Evolutionary conservation across 768 basidiomycete species (phyloP).

Genomic region (Clitopilus passeckerianus): DNA sequence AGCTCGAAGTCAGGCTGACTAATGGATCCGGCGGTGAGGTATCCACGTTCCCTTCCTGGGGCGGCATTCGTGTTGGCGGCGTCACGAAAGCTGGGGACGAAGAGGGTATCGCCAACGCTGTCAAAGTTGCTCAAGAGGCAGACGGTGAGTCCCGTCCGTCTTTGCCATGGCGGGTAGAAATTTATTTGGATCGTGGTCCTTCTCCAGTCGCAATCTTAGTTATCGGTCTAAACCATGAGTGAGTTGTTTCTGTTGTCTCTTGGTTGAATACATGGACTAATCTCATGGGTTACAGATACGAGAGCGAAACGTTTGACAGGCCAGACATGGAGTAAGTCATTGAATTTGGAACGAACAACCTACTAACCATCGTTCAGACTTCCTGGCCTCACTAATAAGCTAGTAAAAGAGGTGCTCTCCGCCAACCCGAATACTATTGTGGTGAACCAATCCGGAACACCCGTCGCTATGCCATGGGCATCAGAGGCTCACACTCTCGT

Average conservation of each 20-base stretch:
- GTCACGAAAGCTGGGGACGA: constrained; percentile 27
- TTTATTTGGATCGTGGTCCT: neutral
- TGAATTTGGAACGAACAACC: neutral
- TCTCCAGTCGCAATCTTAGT: constrained; percentile 39
- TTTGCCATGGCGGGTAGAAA: too few relatives aligned
- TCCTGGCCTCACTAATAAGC: constrained; percentile 44
- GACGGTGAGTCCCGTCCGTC: constrained; percentile 25
- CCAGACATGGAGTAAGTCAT: constrained; percentile 32
- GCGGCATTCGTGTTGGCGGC: constrained; percentile 33
- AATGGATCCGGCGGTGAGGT: constrained; percentile 28
- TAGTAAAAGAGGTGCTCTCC: constrained; percentile 40
- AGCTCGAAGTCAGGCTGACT: constrained; percentile 31
- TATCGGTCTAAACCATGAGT: constrained; percentile 54
- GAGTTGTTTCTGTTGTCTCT: constrained; percentile 5
- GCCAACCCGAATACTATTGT: constrained; percentile 54
- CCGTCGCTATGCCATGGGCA: constrained; percentile 55
- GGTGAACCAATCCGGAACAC: constrained; percentile 52
- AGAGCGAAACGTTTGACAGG: constrained; percentile 60
- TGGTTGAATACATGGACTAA: neutral
- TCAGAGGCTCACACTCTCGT: constrained; percentile 28
- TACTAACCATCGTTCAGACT: constrained; percentile 23
- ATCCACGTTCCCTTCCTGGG: constrained; percentile 32
- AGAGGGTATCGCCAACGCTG: constrained; percentile 35
- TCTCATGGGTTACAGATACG: constrained; percentile 24
- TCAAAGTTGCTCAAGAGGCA: constrained; percentile 28